These are phyloP conservation scores for Lichtheimia ornata DNA, from an alignment of 371 early-diverging fungal genomes.

Conservation along the genomic window DNA sequence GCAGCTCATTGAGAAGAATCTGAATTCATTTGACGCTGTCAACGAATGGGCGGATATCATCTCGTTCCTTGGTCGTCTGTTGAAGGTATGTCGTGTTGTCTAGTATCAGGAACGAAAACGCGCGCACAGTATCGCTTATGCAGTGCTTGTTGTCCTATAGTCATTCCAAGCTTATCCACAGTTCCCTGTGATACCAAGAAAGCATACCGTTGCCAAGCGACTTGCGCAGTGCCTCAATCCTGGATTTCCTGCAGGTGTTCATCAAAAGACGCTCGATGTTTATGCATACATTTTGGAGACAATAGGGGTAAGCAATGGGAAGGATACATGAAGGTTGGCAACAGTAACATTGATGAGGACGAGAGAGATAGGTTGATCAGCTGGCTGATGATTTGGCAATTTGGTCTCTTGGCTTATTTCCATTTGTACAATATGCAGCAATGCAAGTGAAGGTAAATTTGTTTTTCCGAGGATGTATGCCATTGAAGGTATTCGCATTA, in stretches of 20 bases:
- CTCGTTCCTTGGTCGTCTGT: conserved; percentile 83
- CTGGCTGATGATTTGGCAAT: conserved; percentile 81
- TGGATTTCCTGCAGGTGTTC: conserved; percentile 98
- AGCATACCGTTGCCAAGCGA: conserved; percentile 89
- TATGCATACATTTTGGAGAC: conserved; percentile 88
- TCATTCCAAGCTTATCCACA: conserved; percentile 81
- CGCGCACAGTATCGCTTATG: neutral
- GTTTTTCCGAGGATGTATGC: neutral
- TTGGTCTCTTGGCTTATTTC: conserved; percentile 91
- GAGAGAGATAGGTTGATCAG: conserved; percentile 63
- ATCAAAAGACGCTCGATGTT: conserved; percentile 93
- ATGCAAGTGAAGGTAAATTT: conserved; percentile 75
- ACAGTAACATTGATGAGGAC: neutral
- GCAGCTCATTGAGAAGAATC: conserved; percentile 80
- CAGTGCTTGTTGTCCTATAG: conserved; percentile 28
- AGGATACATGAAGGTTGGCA: neutral
- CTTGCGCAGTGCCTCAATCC: conserved; percentile 98
- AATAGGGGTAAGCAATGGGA: conserved; percentile 65
- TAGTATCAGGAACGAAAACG: neutral
- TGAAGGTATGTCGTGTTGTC: conserved; percentile 57
- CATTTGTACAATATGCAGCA: conserved; percentile 86
- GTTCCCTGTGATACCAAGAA: conserved; percentile 80
- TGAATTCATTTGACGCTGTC: conserved; percentile 90
- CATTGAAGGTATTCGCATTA: neutral
- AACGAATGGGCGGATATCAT: conserved; percentile 97